Conservation (phyloP, 2,329 filamentous ascomycete species). For the Aspergillus ochraceus region DNA sequence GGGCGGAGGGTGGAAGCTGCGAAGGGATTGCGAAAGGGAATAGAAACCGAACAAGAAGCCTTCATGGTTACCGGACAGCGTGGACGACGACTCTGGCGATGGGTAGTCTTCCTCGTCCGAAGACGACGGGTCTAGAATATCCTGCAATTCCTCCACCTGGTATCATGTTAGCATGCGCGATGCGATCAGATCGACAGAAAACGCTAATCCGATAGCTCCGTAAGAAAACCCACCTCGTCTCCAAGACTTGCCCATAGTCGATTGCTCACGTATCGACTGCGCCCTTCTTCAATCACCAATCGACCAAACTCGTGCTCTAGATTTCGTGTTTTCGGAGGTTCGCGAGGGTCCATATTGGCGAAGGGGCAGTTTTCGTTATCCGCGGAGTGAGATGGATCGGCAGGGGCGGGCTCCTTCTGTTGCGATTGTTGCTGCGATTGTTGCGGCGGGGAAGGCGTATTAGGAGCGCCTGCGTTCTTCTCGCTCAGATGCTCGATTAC, state of each 20-base stretch:
- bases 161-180: slow-evolving; percentile 8
- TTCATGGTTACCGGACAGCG: slow-evolving; percentile 50
- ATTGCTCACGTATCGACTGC: slow-evolving; percentile 62
- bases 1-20: slow-evolving; percentile 55
- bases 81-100: slow-evolving; percentile 45
- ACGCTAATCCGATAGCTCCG: background rate
- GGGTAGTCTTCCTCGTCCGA: slow-evolving; percentile 57
- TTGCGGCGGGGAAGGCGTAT: slow-evolving; percentile 11
- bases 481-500: slow-evolving; percentile 61
- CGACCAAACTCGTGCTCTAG: slow-evolving; percentile 54
- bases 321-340: slow-evolving; percentile 18
- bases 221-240: slow-evolving; percentile 51
- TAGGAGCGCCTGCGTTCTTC: slow-evolving; percentile 33
- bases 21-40: slow-evolving; percentile 57
- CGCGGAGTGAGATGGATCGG: background rate
- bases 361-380: slow-evolving; percentile 14
- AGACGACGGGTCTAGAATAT: slow-evolving; percentile 58
- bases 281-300: slow-evolving; percentile 59
- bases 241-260: slow-evolving; percentile 62
- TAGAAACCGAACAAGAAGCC: slow-evolving; percentile 63
- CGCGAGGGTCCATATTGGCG: slow-evolving; percentile 19
- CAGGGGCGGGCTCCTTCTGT: background rate
- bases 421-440: slow-evolving; percentile 4
- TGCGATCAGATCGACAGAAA: background rate
- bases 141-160: slow-evolving; percentile 62